Base-by-base conservation (phyloP, 495 filamentous ascomycete species). In the Trichoderma erinaceum region DNA sequence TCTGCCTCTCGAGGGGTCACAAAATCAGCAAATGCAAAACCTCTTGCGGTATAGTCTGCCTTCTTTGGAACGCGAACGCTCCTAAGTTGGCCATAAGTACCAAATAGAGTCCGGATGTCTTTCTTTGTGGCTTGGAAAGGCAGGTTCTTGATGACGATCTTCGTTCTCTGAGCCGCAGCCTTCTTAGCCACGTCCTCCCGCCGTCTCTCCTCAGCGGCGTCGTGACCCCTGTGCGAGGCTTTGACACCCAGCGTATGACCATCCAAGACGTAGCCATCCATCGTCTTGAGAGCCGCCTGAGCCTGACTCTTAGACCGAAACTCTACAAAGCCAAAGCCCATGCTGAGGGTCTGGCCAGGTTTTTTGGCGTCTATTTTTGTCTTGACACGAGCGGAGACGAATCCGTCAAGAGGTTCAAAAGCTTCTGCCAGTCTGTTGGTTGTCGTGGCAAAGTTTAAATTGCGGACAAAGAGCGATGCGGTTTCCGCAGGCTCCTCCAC, bases 61-160 rank as follows among this genome's bases (percentile, higher is more conserved):
- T 97, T 98, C 79, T 97, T 92, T 3, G 95, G 96, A 66, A 99
- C 84, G 48, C 96, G 90, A 41, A 98, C 90, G 64, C 93, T 92
- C 58, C 93, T 90, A 66, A 99, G 85, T 72, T 96, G 90, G 23
- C 96, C 95, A 75, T 97, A 99, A 21, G 90, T 83, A 61, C 90
- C 87, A 76, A 99, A 92, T 12, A 99, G 82, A 18, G 88, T 81
- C 50, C 90, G 86, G 41, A 99, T 82, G 72, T 99, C 96, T 75
- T 95, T 93, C 83, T 96, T 97, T 52, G 87, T 90, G 12, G 90
- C 89, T 78, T 98, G 91, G 81, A 99, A 99, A 11, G 95, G 95
- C 74, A 99, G 79, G 81, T 99, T 99, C 83, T 98, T 98, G 82
- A 99, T 91, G 77, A 98, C 90, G 72, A 99, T 88, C 82, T 98